Conservation (phyloP, 306 rosid genomes). For the Cyamopsis tetragonoloba region DNA sequence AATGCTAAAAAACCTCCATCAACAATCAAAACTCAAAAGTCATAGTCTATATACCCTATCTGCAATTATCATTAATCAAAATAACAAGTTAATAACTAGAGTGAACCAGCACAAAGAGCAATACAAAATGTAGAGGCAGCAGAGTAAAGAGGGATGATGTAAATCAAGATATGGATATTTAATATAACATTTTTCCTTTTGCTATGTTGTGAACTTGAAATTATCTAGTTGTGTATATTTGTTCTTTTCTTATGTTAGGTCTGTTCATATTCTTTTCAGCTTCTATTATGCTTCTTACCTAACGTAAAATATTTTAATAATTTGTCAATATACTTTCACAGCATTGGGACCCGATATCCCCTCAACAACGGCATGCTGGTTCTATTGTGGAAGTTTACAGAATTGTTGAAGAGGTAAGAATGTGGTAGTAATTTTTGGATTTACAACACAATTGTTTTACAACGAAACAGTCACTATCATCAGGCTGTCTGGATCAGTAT, state of each 20-base stretch:
- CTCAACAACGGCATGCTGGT: slow-evolving; percentile 91
- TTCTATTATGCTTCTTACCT: slow-evolving; percentile 7
- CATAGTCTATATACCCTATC: neutral
- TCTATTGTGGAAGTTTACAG: slow-evolving; percentile 97
- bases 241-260: neutral
- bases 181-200: neutral
- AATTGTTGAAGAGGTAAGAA: slow-evolving; percentile 92
- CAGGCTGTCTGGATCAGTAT: neutral
- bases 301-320: slow-evolving; percentile 13
- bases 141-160: neutral
- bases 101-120: neutral
- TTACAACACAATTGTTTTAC: slow-evolving; percentile 11
- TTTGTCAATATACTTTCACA: slow-evolving; percentile 36
- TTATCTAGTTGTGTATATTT: neutral
- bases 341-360: slow-evolving; percentile 93
- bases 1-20: neutral
- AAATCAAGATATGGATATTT: neutral
- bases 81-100: neutral
- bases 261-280: slow-evolving; percentile 6
- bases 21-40: neutral
- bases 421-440: neutral
- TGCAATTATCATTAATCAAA: neutral
- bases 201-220: neutral
- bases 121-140: neutral
- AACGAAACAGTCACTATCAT: neutral